phyloP scores from a whole-genome alignment of 2,329 filamentous ascomycete species.

The Sclerotinia nivalis region DNA sequence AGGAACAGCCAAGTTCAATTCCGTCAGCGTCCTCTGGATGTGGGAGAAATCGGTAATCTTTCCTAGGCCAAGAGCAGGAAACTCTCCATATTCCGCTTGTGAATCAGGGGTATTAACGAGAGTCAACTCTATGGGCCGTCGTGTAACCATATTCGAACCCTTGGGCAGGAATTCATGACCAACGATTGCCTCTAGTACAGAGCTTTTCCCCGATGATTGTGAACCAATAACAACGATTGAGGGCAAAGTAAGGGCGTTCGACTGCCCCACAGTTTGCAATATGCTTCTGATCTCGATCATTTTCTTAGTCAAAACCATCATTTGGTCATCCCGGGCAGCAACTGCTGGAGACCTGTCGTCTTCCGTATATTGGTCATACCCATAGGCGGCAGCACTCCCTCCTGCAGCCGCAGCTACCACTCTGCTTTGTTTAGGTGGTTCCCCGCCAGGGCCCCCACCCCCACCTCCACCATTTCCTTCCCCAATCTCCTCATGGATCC shows the following conservation, averaged over 20 bases:
- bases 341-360: slow-evolving; percentile 66
- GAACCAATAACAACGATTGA: slow-evolving; percentile 99
- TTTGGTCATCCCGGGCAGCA: slow-evolving; percentile 86
- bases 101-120: slow-evolving; percentile 92
- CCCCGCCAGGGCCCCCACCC: slow-evolving; percentile 47
- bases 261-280: slow-evolving; percentile 88
- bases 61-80: slow-evolving; percentile 84
- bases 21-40: slow-evolving; percentile 90
- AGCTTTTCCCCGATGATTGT: slow-evolving; percentile 97
- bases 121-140: slow-evolving; percentile 92
- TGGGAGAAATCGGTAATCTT: slow-evolving; percentile 90
- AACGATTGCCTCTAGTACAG: slow-evolving; percentile 93
- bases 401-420: slow-evolving; percentile 63
- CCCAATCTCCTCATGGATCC: slow-evolving; percentile 60
- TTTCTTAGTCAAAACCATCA: slow-evolving; percentile 99
- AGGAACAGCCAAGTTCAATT: slow-evolving; percentile 90
- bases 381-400: slow-evolving; percentile 76
- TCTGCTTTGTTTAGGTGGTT: slow-evolving; percentile 60
- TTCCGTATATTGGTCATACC: slow-evolving; percentile 67
- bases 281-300: slow-evolving; percentile 99
- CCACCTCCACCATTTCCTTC: slow-evolving; percentile 43
- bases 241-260: slow-evolving; percentile 80
- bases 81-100: slow-evolving; percentile 89
- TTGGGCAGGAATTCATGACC: slow-evolving; percentile 98
- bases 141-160: slow-evolving; percentile 97